A percentile compares a stretch with the other conserved stretches of the same genome.
Evolutionary conservation across 1,284 basidiomycete species (phyloP).

Genomic region (Ceratobasidium sp.): DNA sequence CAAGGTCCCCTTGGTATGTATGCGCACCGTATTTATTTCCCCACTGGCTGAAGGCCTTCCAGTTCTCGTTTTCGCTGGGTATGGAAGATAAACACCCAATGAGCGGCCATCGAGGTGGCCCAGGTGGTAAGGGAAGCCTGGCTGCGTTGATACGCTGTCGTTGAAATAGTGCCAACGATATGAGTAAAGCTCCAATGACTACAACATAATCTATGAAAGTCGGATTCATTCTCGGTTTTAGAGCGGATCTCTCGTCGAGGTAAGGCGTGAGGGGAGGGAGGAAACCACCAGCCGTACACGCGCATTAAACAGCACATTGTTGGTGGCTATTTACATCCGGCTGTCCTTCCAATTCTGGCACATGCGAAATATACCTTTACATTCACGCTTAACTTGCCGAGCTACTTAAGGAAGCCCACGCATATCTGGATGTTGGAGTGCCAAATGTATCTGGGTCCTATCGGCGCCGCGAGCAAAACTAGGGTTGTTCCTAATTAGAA

Average conservation of each 20-base stretch:
- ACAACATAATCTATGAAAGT: background rate
- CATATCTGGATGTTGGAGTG: no score
- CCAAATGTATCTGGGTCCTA: no score
- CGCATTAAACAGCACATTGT: background rate
- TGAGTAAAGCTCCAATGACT: background rate
- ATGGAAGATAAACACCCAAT: constrained; percentile 17
- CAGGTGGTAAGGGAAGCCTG: background rate
- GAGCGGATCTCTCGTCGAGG: background rate
- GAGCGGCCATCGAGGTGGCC: constrained; percentile 23
- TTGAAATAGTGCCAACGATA: background rate
- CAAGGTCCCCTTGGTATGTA: background rate
- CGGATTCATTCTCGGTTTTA: background rate
- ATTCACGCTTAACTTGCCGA: no score
- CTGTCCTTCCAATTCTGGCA: no score
- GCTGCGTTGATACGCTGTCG: background rate
- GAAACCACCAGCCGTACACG: background rate
- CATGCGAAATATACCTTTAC: no score
- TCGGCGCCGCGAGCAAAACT: no score
- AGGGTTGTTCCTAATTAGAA: no score
- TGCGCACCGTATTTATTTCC: constrained; percentile 30
- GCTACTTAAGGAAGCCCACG: no score
- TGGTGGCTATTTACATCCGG: background rate
- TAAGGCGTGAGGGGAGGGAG: background rate
- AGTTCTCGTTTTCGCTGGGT: background rate
- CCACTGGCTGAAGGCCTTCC: background rate